Evolutionary conservation across 495 filamentous ascomycete genomes (phyloP), one percentile per base, ranked within the genome.

Genomic region (Daldinia caldariorum): DNA sequence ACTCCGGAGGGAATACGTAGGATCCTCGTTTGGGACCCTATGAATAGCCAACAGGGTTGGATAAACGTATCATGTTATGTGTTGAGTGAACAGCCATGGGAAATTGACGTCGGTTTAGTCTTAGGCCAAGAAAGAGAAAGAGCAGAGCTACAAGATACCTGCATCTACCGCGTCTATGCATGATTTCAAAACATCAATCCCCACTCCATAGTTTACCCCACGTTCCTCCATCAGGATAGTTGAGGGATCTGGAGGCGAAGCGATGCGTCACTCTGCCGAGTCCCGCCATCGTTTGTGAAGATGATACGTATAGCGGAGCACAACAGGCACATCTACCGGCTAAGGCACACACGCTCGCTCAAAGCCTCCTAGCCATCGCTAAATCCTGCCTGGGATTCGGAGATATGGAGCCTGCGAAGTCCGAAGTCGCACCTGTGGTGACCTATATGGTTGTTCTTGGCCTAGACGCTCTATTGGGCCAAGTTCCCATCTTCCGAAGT

Each of bases 311-410:
- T 37, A 34, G 1, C 20, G 38, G 43, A 14, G 29, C 65, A 68
- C 63, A 34, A 20, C 63, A 64, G 54, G 47, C 18, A 41, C 59
- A 37, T 35, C 13, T 60, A 9, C 8, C 50, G 43, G 37, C 20
- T 9, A 43, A 59, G 61, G 22, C 39, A 29, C 47, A 29, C 47
- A 72, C 63, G 31, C 26, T 26, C 3, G 26, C 26, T 26, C 26
- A 1, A 26, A 67, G 56, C 64, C 64, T 41, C 54, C 29, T 51
- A 35, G 34, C 35, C 18, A 37, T 58, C 61, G 55, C 13, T 34
- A 63, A 51, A 65, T 62, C 38, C 43, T 58, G 56, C 31, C 55
- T 51, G 45, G 22, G n/a, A 14, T 37, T 61, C 57, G 60, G 62
- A 49, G 61, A 63, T 31, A 34, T 38, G 49, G 39, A 49, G 31